Evolutionary conservation across 179 eudicot genomes (phyloP).

Genomic region (Silene coronaria): DNA sequence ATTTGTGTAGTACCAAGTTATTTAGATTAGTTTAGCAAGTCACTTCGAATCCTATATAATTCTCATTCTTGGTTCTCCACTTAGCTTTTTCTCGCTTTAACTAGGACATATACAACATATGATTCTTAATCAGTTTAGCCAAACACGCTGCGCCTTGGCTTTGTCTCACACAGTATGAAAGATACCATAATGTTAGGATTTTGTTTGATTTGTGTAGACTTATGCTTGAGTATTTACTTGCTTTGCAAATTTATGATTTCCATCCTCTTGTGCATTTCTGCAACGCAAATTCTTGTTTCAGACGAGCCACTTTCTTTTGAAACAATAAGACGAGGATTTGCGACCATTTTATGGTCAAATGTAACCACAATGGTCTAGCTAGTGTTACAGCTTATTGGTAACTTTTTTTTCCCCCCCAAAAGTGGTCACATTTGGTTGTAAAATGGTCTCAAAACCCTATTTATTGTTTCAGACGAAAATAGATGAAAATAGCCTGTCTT

Average conservation of each 20-base stretch:
- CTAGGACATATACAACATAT: not conserved
- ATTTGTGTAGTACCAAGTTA: not conserved
- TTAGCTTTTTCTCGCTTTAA: not conserved
- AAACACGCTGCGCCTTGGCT: conserved; percentile 10
- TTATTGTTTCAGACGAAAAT: too few species aligned
- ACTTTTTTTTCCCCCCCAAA: too few species aligned
- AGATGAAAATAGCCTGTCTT: too few species aligned
- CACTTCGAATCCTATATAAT: not conserved
- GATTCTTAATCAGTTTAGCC: not conserved
- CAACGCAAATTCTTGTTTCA: too few species aligned
- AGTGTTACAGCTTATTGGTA: too few species aligned
- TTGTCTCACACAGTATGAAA: not conserved
- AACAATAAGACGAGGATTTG: too few species aligned
- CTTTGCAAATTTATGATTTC: not conserved
- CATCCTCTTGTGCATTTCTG: not conserved
- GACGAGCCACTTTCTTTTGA: too few species aligned
- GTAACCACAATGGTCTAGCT: too few species aligned
- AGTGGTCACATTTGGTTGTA: too few species aligned
- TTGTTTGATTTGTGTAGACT: not conserved
- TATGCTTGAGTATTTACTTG: not conserved
- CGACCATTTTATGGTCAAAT: too few species aligned
- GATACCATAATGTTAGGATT: not conserved
- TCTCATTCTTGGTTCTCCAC: not conserved
- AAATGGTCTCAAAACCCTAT: too few species aligned
- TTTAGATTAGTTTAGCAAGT: not conserved